These are phyloP conservation scores for Coprinopsis cinerea DNA, from an alignment of 768 basidiomycete genomes.

Conservation along the genomic window DNA sequence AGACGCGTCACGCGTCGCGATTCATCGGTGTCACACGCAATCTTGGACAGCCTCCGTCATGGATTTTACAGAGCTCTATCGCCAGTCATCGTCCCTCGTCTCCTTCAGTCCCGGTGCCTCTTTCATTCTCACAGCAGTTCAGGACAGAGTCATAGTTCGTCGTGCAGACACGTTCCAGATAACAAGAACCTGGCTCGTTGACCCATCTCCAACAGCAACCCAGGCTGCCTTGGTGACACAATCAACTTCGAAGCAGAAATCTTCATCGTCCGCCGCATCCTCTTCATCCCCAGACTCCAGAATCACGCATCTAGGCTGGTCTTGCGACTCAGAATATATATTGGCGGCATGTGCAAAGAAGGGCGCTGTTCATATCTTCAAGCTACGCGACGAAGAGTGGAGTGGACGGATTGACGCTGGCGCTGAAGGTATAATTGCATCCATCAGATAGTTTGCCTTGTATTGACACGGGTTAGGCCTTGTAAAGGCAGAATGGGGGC, in stretches of 20 bases:
- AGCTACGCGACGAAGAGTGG: constrained; percentile 76
- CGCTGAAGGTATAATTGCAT: constrained; percentile 49
- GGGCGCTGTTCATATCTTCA: constrained; percentile 71
- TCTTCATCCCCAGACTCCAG: constrained; percentile 26
- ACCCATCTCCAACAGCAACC: constrained; percentile 48
- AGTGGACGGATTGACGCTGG: constrained; percentile 73
- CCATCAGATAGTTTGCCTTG: not conserved
- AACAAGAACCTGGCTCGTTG: constrained; percentile 71
- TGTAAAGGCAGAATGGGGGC: constrained; percentile 85
- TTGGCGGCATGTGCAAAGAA: constrained; percentile 71
- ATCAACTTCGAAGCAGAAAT: constrained; percentile 26
- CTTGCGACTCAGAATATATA: constrained; percentile 82
- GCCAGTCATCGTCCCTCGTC: constrained; percentile 64
- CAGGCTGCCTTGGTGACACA: constrained; percentile 33
- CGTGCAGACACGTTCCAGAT: constrained; percentile 82
- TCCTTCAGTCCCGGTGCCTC: constrained; percentile 83
- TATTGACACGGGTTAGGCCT: constrained; percentile 43
- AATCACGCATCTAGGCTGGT: constrained; percentile 81
- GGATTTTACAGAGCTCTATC: constrained; percentile 88
- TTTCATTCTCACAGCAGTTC: constrained; percentile 75
- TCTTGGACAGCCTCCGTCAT: constrained; percentile 27
- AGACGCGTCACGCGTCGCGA: constrained; percentile 5
- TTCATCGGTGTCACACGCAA: not conserved
- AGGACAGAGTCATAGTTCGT: constrained; percentile 77
- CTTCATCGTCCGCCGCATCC: constrained; percentile 17